phyloP scores from a whole-genome alignment of 176 grass and related monocot species.

The Musa itinerans region DNA sequence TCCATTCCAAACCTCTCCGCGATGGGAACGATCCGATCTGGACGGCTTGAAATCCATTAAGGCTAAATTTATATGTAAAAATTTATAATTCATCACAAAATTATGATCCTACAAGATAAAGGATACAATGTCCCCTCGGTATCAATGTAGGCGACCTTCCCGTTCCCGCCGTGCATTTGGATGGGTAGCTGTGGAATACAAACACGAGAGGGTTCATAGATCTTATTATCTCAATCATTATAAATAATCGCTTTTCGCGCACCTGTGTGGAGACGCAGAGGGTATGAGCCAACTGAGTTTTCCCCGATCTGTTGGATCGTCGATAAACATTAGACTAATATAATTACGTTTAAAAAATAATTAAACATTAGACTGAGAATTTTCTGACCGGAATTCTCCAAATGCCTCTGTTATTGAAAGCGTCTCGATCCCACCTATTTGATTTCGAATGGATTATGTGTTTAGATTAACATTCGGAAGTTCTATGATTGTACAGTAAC shows the following conservation, averaged over 20 bases:
- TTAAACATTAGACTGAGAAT: too few species aligned
- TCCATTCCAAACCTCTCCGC: slow-evolving; percentile 96
- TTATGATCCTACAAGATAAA: not conserved
- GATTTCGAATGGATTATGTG: not conserved
- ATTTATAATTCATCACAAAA: too few species aligned
- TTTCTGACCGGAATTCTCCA: slow-evolving; percentile 73
- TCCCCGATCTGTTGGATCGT: slow-evolving; percentile 46
- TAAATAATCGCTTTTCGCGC: not conserved
- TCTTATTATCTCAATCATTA: not conserved
- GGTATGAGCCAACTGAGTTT: slow-evolving; percentile 88
- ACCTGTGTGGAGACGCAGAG: slow-evolving; percentile 76
- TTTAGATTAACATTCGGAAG: not conserved
- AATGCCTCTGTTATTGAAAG: slow-evolving; percentile 83
- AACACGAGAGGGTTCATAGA: not conserved
- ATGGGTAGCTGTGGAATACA: slow-evolving; percentile 52
- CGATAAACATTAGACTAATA: not conserved
- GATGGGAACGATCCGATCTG: slow-evolving; percentile 86
- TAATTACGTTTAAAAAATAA: not conserved
- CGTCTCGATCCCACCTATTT: slow-evolving; percentile 84
- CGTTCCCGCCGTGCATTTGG: slow-evolving; percentile 82
- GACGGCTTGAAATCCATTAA: slow-evolving; percentile 37
- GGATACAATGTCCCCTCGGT: slow-evolving; percentile 23
- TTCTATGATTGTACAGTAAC: not conserved
- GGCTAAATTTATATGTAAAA: not conserved
- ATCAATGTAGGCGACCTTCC: slow-evolving; percentile 74